Base-by-base conservation (phyloP, 345 rosid species). In the Pistacia vera region DNA sequence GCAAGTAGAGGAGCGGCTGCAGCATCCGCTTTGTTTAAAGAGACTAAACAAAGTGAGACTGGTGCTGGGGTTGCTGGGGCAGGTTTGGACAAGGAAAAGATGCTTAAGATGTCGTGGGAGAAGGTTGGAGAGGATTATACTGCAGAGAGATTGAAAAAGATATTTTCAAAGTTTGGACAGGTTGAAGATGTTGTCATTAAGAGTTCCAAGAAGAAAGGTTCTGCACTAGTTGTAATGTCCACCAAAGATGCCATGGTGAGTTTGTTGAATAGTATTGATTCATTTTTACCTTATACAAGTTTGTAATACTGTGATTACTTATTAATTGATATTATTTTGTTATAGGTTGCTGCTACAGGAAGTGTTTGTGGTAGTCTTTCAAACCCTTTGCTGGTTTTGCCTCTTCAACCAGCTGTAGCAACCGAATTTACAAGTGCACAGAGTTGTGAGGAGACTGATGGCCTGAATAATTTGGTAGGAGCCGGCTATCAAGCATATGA, bases 21-120 rank as follows among this genome's bases (percentile, higher is more conserved):
- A 74, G 63, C 80, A 18, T 46, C 82, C 14, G 33, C 85, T 0
- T 75, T 79, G 1, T 80, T 76, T 79, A 76, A 74, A 80, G 74
- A 83, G 80, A 79, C 68, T 8, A 83, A 81, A 77, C 83, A 80
- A 63, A 77, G 70, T 62, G 69, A 33, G 41, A 77, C 71, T 18
- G 60, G 52, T 54, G 63, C 75, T 18, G 59, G 52, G 48, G 58
- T 74, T 41, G 65, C 28, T 73, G 69, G 81, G 60, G 79, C 61
- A 79, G 86, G 81, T 30, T 72, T 86, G 38, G 92, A 90, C 72
- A 88, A 84, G 81, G 91, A 84, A 73, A 90, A 84, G 83, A 82
- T 83, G 78, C 89, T 95, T 75, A 95, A 90, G 74, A 97, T 90
- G 71, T 85, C 92, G 1, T 95, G 98, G 98, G 97, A 92, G 73